phyloP scores from a whole-genome alignment of 2,329 filamentous ascomycete species.

The Ceratocystis diversiconidia region DNA sequence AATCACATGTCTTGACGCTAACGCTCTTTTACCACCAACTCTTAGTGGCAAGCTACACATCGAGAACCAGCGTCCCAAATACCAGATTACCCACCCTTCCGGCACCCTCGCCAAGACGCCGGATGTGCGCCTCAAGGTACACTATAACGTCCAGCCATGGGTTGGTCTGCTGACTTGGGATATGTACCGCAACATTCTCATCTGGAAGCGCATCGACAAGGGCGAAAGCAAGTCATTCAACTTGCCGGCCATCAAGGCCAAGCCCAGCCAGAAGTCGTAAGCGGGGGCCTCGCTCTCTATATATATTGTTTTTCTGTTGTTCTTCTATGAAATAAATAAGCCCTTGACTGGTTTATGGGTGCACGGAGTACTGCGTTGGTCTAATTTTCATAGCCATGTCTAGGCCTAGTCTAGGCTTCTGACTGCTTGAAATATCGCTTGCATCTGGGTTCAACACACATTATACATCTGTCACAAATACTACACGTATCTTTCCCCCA shows the following conservation, averaged over 20 bases:
- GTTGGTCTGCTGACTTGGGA: constrained; percentile 82
- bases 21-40: neutral
- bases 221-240: constrained; percentile 51
- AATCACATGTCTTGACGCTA: neutral
- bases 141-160: constrained; percentile 98
- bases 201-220: constrained; percentile 51
- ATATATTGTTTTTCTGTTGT: neutral
- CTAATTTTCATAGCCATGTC: neutral
- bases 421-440: neutral
- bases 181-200: constrained; percentile 37
- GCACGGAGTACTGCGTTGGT: neutral
- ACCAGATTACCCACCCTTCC: constrained; percentile 84
- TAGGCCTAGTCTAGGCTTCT: neutral
- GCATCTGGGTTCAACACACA: neutral
- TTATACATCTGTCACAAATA: neutral
- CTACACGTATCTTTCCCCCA: too few relatives aligned
- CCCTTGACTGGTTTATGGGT: neutral
- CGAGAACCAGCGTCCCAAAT: constrained; percentile 81
- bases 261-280: constrained; percentile 23
- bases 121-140: constrained; percentile 64
- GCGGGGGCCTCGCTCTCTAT: neutral
- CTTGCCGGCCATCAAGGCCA: constrained; percentile 52
- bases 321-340: neutral
- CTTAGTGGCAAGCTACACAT: constrained; percentile 58
- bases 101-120: constrained; percentile 60